phyloP scores from a whole-genome alignment of 768 basidiomycete species.

The Porphyrellus cyaneotinctus region DNA sequence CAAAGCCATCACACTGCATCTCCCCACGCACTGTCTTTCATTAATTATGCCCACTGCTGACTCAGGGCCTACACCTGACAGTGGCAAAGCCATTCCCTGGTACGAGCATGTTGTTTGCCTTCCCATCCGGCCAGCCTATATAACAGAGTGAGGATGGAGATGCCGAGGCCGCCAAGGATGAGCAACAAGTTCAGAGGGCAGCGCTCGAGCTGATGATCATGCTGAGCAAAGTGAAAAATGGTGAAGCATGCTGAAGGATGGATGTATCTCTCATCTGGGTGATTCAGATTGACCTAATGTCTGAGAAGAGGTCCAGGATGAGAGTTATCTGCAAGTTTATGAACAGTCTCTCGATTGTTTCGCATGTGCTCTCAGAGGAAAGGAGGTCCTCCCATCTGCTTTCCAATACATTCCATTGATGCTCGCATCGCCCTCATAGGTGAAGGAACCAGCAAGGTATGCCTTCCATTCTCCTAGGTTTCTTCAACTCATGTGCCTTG shows the following conservation, averaged over 20 bases:
- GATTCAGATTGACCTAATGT: neutral
- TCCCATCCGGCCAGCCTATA: conserved; percentile 33
- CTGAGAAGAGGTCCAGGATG: conserved; percentile 50
- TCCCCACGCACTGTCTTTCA: no score
- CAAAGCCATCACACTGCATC: no score
- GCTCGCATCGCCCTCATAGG: conserved; percentile 80
- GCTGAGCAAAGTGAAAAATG: conserved; percentile 71
- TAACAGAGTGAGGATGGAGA: conserved; percentile 31
- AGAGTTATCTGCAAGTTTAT: conserved; percentile 68
- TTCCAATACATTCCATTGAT: conserved; percentile 83
- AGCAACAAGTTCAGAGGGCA: conserved; percentile 65
- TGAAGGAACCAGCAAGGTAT: conserved; percentile 74
- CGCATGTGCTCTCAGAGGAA: conserved; percentile 76
- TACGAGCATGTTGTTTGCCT: conserved; percentile 35
- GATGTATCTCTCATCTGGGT: no score
- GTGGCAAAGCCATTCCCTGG: conserved; percentile 43
- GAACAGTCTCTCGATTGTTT: conserved; percentile 82
- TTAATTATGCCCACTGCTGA: conserved; percentile 62
- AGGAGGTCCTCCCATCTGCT: conserved; percentile 69
- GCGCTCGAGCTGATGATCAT: conserved; percentile 83
- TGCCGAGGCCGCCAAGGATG: conserved; percentile 45
- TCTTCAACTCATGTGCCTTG: no score
- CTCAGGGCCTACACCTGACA: conserved; percentile 50
- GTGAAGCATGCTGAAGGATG: conserved; percentile 66
- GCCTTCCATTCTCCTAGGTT: neutral